Conservation (phyloP, 2,329 filamentous ascomycete genomes). For the Neopestalotiopsis sp. region DNA sequence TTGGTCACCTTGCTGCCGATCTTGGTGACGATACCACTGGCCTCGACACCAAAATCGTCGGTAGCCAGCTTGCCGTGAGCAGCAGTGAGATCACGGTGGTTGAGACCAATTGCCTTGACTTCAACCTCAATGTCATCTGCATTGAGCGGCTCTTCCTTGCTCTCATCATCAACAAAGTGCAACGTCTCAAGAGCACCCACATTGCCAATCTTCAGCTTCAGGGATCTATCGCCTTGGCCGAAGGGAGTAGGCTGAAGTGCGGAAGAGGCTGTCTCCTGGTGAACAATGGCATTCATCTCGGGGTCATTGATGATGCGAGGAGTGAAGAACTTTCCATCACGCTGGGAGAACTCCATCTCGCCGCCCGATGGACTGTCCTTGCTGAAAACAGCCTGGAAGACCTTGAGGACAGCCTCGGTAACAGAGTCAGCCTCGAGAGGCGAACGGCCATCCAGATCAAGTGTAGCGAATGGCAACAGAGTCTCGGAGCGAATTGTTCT, state of each 20-base stretch:
- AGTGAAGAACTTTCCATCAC: conserved; percentile 42
- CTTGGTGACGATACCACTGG: conserved; percentile 31
- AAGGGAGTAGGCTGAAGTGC: conserved; percentile 46
- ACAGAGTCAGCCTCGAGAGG: conserved; percentile 25
- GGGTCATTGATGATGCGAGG: conserved; percentile 45
- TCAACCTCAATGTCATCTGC: conserved; percentile 39
- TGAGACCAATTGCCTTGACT: conserved; percentile 34
- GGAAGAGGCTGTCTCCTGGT: conserved; percentile 45
- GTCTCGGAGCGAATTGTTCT: conserved; percentile 40
- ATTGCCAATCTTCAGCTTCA: conserved; percentile 33
- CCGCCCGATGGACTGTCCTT: conserved; percentile 34
- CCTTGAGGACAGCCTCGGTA: conserved; percentile 33
- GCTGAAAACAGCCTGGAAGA: conserved; percentile 43
- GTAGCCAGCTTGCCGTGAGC: conserved; percentile 33
- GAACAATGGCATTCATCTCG: conserved; percentile 47
- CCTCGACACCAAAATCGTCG: conserved; percentile 34
- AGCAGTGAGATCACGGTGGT: conserved; percentile 33
- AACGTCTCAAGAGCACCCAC: conserved; percentile 34
- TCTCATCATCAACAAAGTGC: conserved; percentile 32
- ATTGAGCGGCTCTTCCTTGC: conserved; percentile 33
- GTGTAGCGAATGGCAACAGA: conserved; percentile 36
- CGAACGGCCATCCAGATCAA: conserved; percentile 36
- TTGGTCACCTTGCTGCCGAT: conserved; percentile 31
- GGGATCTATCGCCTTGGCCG: conserved; percentile 27
- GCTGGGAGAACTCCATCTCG: conserved; percentile 50